Evolutionary conservation across 768 basidiomycete genomes (phyloP).

Genomic region (Lenzites betulinus): DNA sequence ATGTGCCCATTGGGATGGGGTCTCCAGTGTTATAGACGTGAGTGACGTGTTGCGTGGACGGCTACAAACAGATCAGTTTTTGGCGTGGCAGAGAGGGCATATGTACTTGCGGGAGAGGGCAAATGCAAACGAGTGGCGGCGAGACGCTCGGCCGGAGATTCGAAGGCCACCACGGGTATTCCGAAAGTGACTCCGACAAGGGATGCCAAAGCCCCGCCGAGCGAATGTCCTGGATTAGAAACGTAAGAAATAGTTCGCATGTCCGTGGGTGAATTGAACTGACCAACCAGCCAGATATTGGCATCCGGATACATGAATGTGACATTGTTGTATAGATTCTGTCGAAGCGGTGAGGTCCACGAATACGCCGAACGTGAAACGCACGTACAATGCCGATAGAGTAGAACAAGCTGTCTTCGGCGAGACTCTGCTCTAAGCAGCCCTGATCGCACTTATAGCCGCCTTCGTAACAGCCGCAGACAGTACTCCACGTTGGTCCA

Average conservation of each 20-base stretch:
- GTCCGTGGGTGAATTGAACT: slow-evolving; percentile 2
- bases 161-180: slow-evolving; percentile 88
- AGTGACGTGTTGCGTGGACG: slow-evolving; percentile 72
- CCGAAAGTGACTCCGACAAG: slow-evolving; percentile 90
- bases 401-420: slow-evolving; percentile 87
- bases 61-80: slow-evolving; percentile 40
- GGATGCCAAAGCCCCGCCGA: slow-evolving; percentile 85
- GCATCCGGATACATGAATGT: slow-evolving; percentile 88
- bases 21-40: slow-evolving; percentile 94
- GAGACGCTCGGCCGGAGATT: slow-evolving; percentile 69
- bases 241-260: background rate
- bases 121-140: slow-evolving; percentile 67
- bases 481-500: slow-evolving; percentile 92
- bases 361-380: background rate
- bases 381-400: slow-evolving; percentile 74
- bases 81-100: background rate
- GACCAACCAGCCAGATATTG: slow-evolving; percentile 85
- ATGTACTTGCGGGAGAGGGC: slow-evolving; percentile 70
- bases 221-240: slow-evolving; percentile 53
- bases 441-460: slow-evolving; percentile 74
- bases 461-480: slow-evolving; percentile 84
- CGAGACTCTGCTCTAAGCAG: slow-evolving; percentile 78
- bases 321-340: slow-evolving; percentile 94
- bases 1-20: slow-evolving; percentile 86
- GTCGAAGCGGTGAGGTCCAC: background rate